Conservation (phyloP, 2,329 filamentous ascomycete species). For the Trichoderma oligosporum region DNA sequence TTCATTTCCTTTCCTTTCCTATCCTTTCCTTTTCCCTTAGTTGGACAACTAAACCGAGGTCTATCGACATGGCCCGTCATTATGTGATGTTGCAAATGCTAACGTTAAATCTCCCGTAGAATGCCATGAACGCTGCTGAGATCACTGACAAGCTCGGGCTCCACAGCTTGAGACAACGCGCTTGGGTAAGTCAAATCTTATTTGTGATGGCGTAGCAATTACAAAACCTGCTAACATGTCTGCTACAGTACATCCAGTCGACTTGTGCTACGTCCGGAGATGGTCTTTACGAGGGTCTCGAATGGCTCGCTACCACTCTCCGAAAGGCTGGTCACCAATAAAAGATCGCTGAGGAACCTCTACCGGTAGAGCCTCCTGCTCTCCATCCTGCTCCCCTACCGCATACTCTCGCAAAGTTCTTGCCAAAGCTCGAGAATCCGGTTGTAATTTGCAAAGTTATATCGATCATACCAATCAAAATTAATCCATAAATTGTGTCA, state of each 20-base stretch:
- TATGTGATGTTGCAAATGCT: not conserved
- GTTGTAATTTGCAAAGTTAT: slow-evolving; percentile 57
- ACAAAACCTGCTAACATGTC: not conserved
- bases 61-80: not conserved
- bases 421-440: slow-evolving; percentile 47
- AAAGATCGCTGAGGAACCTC: slow-evolving; percentile 35
- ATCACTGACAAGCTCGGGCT: slow-evolving; percentile 99
- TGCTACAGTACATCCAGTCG: slow-evolving; percentile 89
- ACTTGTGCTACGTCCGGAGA: slow-evolving; percentile 98
- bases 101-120: slow-evolving; percentile 50
- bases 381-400: slow-evolving; percentile 36
- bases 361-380: slow-evolving; percentile 31
- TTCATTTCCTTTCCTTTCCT: not conserved
- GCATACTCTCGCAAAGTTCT: slow-evolving; percentile 41
- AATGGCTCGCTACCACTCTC: slow-evolving; percentile 82
- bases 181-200: slow-evolving; percentile 78
- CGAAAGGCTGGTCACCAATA: slow-evolving; percentile 69
- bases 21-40: too few species aligned
- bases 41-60: too few species aligned
- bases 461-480: slow-evolving; percentile 53
- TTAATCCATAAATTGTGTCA: slow-evolving; percentile 42
- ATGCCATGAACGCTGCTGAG: slow-evolving; percentile 99
- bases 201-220: not conserved
- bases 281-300: slow-evolving; percentile 98
- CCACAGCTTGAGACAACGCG: slow-evolving; percentile 96